Evolutionary conservation across 2,329 filamentous ascomycete species (phyloP).

Genomic region (Ophiocordyceps camponoti-leonardi): DNA sequence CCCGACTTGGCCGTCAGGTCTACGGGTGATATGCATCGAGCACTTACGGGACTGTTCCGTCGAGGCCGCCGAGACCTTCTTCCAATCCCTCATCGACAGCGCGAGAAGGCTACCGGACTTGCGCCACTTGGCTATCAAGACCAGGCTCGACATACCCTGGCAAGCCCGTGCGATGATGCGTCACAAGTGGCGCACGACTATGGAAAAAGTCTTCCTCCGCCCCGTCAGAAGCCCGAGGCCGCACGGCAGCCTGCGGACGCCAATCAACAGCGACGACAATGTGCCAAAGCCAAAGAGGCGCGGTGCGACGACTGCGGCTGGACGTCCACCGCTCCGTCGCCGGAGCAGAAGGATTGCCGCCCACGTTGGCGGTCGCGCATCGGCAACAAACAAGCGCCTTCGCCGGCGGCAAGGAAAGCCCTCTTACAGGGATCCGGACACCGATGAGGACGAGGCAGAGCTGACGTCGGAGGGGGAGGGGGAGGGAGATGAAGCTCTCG

Average conservation of each 20-base stretch:
- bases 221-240: constrained; percentile 21
- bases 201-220: constrained; percentile 50
- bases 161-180: constrained; percentile 66
- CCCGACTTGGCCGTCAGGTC: constrained; percentile 60
- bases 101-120: constrained; percentile 50
- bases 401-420: constrained; percentile 6
- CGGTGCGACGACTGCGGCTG: constrained; percentile 6
- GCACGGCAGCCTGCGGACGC: constrained; percentile 8
- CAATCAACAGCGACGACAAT: constrained; percentile 2
- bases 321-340: constrained; percentile 15
- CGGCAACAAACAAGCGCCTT: constrained; percentile 6
- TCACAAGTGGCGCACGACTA: constrained; percentile 55
- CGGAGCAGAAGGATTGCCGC: constrained; percentile 20
- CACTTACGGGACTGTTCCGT: constrained; percentile 62
- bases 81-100: constrained; percentile 59
- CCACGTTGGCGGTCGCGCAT: constrained; percentile 9
- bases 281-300: not conserved
- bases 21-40: constrained; percentile 57
- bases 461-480: constrained; percentile 1
- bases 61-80: constrained; percentile 56
- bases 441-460: constrained; percentile 23
- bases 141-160: constrained; percentile 68
- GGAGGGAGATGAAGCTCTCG: constrained; percentile 1
- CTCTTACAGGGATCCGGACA: constrained; percentile 28
- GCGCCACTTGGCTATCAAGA: constrained; percentile 53